phyloP scores from a whole-genome alignment of 345 rosid genomes.

The Salix purpurea region DNA sequence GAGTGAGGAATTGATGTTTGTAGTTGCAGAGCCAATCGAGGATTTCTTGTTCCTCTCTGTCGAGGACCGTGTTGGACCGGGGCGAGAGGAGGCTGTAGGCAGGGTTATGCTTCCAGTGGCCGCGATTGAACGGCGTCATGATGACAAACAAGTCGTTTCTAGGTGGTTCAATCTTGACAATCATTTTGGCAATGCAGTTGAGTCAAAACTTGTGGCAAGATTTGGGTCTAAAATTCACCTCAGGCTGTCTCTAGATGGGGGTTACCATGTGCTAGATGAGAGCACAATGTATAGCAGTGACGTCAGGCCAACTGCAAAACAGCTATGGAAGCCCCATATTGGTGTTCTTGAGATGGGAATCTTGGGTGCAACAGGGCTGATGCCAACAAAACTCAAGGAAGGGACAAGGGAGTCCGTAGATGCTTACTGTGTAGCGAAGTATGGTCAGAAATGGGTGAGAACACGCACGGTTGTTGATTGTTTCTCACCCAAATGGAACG shows the following conservation, averaged over 20 bases:
- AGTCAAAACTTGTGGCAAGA: constrained; percentile 31
- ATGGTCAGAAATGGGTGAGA: constrained; percentile 74
- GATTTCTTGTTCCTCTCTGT: constrained; percentile 48
- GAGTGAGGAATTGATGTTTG: constrained; percentile 71
- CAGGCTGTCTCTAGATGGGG: constrained; percentile 58
- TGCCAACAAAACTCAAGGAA: constrained; percentile 56
- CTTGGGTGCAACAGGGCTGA: constrained; percentile 54
- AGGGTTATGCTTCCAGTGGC: constrained; percentile 46
- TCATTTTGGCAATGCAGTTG: constrained; percentile 28
- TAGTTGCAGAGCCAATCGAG: constrained; percentile 70
- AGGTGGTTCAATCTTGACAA: constrained; percentile 66
- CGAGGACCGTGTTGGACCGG: constrained; percentile 51
- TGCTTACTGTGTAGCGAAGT: constrained; percentile 70
- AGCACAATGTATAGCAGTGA: constrained; percentile 59
- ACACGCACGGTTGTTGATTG: constrained; percentile 62
- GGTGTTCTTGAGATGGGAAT: constrained; percentile 79
- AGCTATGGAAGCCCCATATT: constrained; percentile 61
- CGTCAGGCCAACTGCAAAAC: constrained; percentile 53
- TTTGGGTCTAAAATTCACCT: constrained; percentile 63
- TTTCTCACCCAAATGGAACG: constrained; percentile 67
- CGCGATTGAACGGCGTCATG: constrained; percentile 41
- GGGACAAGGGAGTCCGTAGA: constrained; percentile 54
- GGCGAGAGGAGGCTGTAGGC: constrained; percentile 52
- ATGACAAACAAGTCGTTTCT: constrained; percentile 49
- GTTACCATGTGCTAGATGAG: constrained; percentile 70